Base-by-base conservation (phyloP, 345 rosid species). In the Sonneratia caseolaris region DNA sequence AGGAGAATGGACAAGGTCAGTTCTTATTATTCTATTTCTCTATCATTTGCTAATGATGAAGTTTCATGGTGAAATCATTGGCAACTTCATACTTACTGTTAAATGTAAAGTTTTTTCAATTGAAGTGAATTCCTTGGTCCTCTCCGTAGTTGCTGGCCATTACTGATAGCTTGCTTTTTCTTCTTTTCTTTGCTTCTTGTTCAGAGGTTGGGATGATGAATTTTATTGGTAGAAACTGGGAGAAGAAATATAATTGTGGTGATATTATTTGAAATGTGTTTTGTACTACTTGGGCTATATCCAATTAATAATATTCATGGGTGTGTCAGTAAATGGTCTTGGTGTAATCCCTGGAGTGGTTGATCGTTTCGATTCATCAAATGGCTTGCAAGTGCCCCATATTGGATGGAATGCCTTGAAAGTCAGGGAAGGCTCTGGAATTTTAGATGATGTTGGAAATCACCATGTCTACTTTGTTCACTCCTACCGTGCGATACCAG, bases 381-480 rank as follows among this genome's bases (percentile, higher is more conserved):
- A 71, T 80, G 99, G 93, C 75, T 80, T 90, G 70, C 82, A 77
- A 81, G 93, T 92, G 24, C 97, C 99, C 32, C 99, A 95, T 75
- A 95, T 90, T 77, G 99, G 98, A n/a, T 92, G 99, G 99, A 89
- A 95, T 79, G 90, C 96, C 47, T 86, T 95, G 90, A 89, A 89
- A 80, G 77, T 90, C 75, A 70, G 79, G 18, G 83, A 91, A 65
- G 92, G 83, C 72, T 82, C 89, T 66, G 84, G 84, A 59, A 91
- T 95, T 82, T 80, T 95, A 86, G 94, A 91, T 76, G 98, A 95
- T 68, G 78, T 95, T 69, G 89, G 89, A 77, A 81, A 83, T 70
- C 88, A 40, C 73, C 99, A 95, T 79, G 91, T 95, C 66, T 95
- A 92, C 83, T 95, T 95, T 84, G 98, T 92, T 72, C 99, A 95